Conservation (phyloP, 768 basidiomycete species). For the Lentinula detonsa region DNA sequence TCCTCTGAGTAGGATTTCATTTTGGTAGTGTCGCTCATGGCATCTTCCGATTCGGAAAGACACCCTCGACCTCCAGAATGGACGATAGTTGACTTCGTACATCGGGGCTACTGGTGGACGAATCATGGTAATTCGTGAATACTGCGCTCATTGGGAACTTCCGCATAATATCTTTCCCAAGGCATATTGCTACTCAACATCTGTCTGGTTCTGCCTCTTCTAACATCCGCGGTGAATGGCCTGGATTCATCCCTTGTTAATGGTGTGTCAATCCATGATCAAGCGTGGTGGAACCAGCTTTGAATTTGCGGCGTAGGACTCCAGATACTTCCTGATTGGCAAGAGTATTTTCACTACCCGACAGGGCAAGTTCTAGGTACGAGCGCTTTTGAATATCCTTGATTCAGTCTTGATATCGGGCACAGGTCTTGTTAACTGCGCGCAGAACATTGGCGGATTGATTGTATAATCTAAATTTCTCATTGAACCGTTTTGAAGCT, state of each 20-base stretch:
- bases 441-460: slow-evolving; percentile 55
- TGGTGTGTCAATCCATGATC: slow-evolving; percentile 17
- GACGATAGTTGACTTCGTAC: slow-evolving; percentile 55
- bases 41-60: not conserved
- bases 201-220: slow-evolving; percentile 53
- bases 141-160: not conserved
- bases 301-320: slow-evolving; percentile 39
- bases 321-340: slow-evolving; percentile 63
- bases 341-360: slow-evolving; percentile 48
- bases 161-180: not conserved
- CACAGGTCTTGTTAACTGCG: slow-evolving; percentile 60
- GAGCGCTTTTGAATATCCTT: not conserved
- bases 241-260: slow-evolving; percentile 66
- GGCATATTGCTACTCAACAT: slow-evolving; percentile 56
- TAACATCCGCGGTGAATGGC: slow-evolving; percentile 62
- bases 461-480: slow-evolving; percentile 12
- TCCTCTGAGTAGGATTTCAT: not conserved
- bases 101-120: slow-evolving; percentile 55
- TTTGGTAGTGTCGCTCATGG: not conserved
- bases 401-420: not conserved
- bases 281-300: not conserved
- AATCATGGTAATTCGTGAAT: slow-evolving; percentile 39
- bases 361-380: slow-evolving; percentile 44
- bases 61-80: slow-evolving; percentile 33
- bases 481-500: not conserved